Evolutionary conservation across 805 yeast genomes (phyloP).

Genomic region (Nakazawaea wyomingensis): DNA sequence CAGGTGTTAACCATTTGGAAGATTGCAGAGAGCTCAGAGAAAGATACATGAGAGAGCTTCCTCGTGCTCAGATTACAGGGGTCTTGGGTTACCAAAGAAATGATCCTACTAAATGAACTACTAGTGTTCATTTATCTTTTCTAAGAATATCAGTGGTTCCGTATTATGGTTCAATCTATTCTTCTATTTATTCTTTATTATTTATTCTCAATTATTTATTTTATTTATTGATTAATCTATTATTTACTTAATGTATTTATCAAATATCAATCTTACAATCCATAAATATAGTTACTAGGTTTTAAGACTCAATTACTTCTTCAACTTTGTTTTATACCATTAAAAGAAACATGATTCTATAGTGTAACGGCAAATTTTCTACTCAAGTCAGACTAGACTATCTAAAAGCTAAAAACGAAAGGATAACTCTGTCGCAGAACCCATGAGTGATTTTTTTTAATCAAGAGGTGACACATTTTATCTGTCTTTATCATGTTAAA

Average conservation of each 20-base stretch:
- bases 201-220: too few species aligned
- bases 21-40: constrained; percentile 78
- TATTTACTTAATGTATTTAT: neutral
- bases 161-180: neutral
- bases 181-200: constrained; percentile 4
- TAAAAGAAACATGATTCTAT: too few species aligned
- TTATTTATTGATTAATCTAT: constrained; percentile 1
- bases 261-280: neutral
- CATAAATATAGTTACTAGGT: too few species aligned
- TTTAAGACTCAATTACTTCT: too few species aligned
- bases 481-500: too few species aligned
- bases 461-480: too few species aligned
- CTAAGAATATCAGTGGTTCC: neutral
- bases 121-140: neutral
- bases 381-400: too few species aligned
- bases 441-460: too few species aligned
- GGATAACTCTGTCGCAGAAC: too few species aligned
- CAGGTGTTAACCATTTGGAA: constrained; percentile 66
- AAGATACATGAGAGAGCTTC: constrained; percentile 72
- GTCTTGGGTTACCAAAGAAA: constrained; percentile 84
- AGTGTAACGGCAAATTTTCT: too few species aligned
- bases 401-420: too few species aligned
- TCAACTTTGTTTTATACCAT: too few species aligned
- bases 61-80: constrained; percentile 63
- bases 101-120: constrained; percentile 64